Evolutionary conservation across 2,329 filamentous ascomycete genomes (phyloP).

Genomic region (Alternaria angustiovoidea): DNA sequence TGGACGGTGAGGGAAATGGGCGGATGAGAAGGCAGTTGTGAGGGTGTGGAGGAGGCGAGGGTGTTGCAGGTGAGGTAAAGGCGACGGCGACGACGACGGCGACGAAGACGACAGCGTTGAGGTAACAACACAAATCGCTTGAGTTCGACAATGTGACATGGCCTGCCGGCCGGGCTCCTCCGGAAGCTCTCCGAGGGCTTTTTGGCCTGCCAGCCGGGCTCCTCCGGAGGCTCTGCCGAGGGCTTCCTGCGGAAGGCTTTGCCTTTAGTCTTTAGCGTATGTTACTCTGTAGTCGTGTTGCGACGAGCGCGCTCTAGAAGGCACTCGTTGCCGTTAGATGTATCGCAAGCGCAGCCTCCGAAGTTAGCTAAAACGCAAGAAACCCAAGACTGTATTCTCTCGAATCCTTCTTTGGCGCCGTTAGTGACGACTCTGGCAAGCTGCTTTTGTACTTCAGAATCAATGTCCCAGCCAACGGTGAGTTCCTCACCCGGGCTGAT

Average conservation of each 20-base stretch:
- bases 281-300: conserved; percentile 38
- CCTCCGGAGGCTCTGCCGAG: no score
- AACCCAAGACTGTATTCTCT: conserved; percentile 71
- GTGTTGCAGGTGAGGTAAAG: no score
- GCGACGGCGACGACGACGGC: no score
- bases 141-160: no score
- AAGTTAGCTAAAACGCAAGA: conserved; percentile 77
- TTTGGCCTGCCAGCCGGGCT: no score
- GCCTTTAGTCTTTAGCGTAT: conserved; percentile 52
- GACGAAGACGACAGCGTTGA: no score
- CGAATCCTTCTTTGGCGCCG: conserved; percentile 66
- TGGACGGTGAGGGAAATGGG: no score
- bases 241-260: conserved; percentile 33
- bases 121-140: no score
- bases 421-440: conserved; percentile 69
- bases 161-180: no score
- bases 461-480: conserved; percentile 67
- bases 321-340: conserved; percentile 46
- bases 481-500: conserved; percentile 79
- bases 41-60: no score
- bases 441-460: conserved; percentile 59
- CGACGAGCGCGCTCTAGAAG: conserved; percentile 48
- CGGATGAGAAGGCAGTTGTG: no score
- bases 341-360: conserved; percentile 78
- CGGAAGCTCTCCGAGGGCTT: no score